Evolutionary conservation across 257 asterid species (phyloP).

Genomic region (Solanum verrucosum): DNA sequence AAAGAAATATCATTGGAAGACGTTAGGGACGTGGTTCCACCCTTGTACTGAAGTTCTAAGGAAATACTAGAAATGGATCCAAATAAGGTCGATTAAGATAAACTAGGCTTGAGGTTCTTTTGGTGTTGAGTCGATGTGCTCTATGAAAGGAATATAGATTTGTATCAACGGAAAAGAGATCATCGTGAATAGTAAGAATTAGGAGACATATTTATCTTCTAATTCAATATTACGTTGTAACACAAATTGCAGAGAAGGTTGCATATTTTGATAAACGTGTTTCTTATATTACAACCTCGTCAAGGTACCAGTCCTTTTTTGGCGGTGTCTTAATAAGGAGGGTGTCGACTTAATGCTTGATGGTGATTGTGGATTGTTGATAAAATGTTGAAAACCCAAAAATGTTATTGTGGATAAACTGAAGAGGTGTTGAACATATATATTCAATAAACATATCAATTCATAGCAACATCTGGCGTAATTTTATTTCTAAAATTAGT

Average conservation of each 20-base stretch:
- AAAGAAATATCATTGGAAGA: constrained; percentile 46
- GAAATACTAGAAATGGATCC: constrained; percentile 28
- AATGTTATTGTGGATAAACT: no score
- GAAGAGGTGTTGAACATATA: no score
- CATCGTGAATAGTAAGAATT: constrained; percentile 34
- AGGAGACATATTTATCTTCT: constrained; percentile 24
- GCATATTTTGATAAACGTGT: fast-evolving
- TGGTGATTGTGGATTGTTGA: constrained; percentile 9
- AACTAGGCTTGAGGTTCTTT: constrained; percentile 36
- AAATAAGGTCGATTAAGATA: constrained; percentile 22
- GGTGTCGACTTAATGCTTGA: constrained; percentile 66
- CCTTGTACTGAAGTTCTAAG: constrained; percentile 62
- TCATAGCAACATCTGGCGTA: no score
- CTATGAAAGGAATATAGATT: constrained; percentile 59
- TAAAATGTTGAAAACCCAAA: no score
- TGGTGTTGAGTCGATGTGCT: constrained; percentile 54
- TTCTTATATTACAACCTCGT: background rate
- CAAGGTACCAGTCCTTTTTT: constrained; percentile 6
- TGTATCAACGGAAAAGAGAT: constrained; percentile 38
- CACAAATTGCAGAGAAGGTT: constrained; percentile 10
- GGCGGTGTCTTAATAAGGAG: constrained; percentile 27
- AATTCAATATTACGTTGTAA: constrained; percentile 18
- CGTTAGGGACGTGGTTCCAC: constrained; percentile 10
- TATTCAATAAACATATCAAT: no score
- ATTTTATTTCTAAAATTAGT: no score